Evolutionary conservation across 495 filamentous ascomycete species (phyloP).

Genomic region (Acidiella bohemica): DNA sequence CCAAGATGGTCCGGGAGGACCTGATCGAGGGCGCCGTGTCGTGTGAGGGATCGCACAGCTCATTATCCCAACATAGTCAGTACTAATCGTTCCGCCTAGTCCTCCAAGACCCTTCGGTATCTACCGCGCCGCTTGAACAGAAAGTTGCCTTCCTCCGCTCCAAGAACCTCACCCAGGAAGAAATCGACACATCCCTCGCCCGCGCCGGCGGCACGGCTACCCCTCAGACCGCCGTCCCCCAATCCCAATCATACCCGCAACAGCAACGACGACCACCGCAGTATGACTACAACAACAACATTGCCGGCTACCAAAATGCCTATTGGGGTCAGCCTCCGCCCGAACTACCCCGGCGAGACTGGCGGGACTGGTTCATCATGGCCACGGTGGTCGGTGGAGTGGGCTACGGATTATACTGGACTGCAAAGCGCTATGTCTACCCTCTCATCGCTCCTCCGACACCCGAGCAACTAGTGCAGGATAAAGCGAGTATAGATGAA

Average conservation of each 20-base stretch:
- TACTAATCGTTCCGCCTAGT: conserved; percentile 41
- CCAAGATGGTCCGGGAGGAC: conserved; percentile 27
- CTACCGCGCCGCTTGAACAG: conserved; percentile 83
- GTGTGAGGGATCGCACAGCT: conserved; percentile 13
- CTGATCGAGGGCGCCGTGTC: conserved; percentile 29
- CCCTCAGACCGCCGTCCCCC: conserved; percentile 25
- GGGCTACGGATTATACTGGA: conserved; percentile 70
- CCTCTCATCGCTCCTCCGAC: conserved; percentile 90
- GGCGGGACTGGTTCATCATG: conserved; percentile 98
- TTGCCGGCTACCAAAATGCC: conserved; percentile 36
- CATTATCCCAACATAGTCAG: conserved; percentile 8
- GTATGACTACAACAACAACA: conserved; percentile 43
- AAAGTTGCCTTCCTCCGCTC: conserved; percentile 84
- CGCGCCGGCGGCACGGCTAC: conserved; percentile 58
- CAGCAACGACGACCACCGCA: conserved; percentile 41
- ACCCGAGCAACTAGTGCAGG: conserved; percentile 77
- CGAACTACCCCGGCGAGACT: conserved; percentile 65
- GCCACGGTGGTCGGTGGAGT: conserved; percentile 80
- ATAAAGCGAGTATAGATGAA: conserved; percentile 83
- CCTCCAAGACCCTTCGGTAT: conserved; percentile 81
- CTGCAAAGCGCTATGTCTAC: conserved; percentile 83
- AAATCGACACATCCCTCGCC: conserved; percentile 73
- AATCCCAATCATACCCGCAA: conserved; percentile 34
- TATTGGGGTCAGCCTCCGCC: conserved; percentile 61
- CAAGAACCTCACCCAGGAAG: conserved; percentile 93